phyloP scores from a whole-genome alignment of 2,329 filamentous ascomycete species.

The Calonectria pseudoturangicola region DNA sequence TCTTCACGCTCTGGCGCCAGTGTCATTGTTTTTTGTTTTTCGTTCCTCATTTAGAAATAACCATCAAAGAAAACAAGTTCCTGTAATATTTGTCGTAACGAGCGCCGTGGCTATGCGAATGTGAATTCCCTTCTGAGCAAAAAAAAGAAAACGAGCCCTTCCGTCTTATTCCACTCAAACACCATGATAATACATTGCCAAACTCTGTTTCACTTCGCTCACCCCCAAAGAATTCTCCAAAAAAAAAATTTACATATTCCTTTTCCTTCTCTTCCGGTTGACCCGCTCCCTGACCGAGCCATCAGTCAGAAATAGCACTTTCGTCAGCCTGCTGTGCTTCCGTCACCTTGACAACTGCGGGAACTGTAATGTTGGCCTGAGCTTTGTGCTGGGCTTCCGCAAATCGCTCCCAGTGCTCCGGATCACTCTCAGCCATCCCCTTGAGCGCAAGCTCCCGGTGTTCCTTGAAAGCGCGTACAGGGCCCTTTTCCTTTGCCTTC shows the following conservation, averaged over 20 bases:
- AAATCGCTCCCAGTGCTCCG: conserved; percentile 79
- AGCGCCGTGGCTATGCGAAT: conserved; percentile 54
- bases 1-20: neutral
- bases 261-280: conserved; percentile 13
- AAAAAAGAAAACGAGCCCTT: conserved; percentile 35
- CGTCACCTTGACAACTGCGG: conserved; percentile 51
- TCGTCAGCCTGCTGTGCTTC: conserved; percentile 59
- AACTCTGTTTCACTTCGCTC: conserved; percentile 14
- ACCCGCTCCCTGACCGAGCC: conserved; percentile 4
- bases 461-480: conserved; percentile 77
- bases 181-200: conserved; percentile 41
- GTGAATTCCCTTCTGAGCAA: conserved; percentile 38
- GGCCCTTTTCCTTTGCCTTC: conserved; percentile 74
- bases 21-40: neutral
- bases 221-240: neutral
- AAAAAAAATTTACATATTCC: neutral
- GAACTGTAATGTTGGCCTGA: conserved; percentile 68
- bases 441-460: conserved; percentile 70
- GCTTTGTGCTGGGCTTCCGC: conserved; percentile 77
- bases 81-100: conserved; percentile 44
- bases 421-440: conserved; percentile 75
- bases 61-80: conserved; percentile 36
- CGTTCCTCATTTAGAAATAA: conserved; percentile 47
- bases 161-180: conserved; percentile 35
- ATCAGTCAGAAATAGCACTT: conserved; percentile 64